Conservation (phyloP, 768 basidiomycete species). For the Boletus subcaerulescens region DNA sequence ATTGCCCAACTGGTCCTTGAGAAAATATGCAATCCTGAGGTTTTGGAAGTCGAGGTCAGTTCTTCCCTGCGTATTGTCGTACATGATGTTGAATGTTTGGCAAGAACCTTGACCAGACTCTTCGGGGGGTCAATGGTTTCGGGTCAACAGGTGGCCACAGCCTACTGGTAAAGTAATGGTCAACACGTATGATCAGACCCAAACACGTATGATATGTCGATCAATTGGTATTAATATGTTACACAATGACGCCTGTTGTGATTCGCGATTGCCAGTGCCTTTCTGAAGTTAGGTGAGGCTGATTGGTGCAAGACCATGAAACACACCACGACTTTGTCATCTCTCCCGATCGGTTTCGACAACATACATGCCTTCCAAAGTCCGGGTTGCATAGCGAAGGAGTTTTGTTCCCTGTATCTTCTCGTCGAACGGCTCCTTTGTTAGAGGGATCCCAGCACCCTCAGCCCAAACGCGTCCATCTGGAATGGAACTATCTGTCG, state of each 20-base stretch:
- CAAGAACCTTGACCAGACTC: slow-evolving; percentile 82
- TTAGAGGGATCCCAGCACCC: slow-evolving; percentile 34
- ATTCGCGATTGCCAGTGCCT: not conserved
- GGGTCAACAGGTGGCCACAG: slow-evolving; percentile 92
- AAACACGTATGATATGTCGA: slow-evolving; percentile 4
- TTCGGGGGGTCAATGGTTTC: slow-evolving; percentile 83
- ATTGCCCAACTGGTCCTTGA: slow-evolving; percentile 95
- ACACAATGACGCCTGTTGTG: no score
- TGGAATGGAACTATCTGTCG: slow-evolving; percentile 29
- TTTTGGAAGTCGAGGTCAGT: slow-evolving; percentile 78
- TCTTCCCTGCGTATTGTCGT: not conserved
- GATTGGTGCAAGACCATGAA: not conserved
- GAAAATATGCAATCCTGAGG: slow-evolving; percentile 79
- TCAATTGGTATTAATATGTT: not conserved
- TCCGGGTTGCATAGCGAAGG: slow-evolving; percentile 50
- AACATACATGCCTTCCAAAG: slow-evolving; percentile 51
- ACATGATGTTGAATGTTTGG: slow-evolving; percentile 4
- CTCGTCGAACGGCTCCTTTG: slow-evolving; percentile 18
- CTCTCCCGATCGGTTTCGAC: slow-evolving; percentile 47
- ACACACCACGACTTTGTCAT: slow-evolving; percentile 12
- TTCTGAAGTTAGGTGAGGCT: not conserved
- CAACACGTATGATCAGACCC: not conserved
- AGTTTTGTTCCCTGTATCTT: slow-evolving; percentile 42
- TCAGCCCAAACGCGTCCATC: slow-evolving; percentile 44
- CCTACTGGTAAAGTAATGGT: slow-evolving; percentile 33